phyloP scores from a whole-genome alignment of 306 rosid species.

The Rubus idaeus region DNA sequence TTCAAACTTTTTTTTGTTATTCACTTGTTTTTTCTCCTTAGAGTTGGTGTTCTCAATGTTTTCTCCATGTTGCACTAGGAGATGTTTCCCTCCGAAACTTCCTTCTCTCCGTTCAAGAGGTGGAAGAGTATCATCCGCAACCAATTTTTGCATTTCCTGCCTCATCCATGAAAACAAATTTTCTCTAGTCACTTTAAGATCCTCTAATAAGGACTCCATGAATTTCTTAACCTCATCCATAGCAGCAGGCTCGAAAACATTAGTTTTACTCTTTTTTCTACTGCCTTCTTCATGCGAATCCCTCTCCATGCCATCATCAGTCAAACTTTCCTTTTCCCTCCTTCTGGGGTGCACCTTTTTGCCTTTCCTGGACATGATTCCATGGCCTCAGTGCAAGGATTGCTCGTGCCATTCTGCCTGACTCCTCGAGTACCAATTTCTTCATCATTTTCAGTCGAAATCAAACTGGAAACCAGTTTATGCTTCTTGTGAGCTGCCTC shows the following conservation, averaged over 20 bases:
- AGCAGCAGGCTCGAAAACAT: slow-evolving; percentile 17
- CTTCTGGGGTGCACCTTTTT: slow-evolving; percentile 1
- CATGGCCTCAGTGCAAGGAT: not conserved
- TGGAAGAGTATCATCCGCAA: not conserved
- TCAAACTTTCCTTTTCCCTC: not conserved
- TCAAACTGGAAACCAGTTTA: slow-evolving; percentile 30
- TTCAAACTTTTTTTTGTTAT: slow-evolving; percentile 2
- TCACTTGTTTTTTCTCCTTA: slow-evolving; percentile 6
- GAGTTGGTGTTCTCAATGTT: not conserved
- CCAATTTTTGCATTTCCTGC: slow-evolving; percentile 33
- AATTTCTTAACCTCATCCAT: slow-evolving; percentile 31
- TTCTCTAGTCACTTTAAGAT: slow-evolving; percentile 29
- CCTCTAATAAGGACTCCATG: slow-evolving; percentile 30
- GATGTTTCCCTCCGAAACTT: not conserved
- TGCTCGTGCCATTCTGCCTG: slow-evolving; percentile 10
- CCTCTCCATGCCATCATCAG: slow-evolving; percentile 1
- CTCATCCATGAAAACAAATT: slow-evolving; percentile 30
- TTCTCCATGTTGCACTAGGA: not conserved
- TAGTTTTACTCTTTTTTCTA: slow-evolving; percentile 17
- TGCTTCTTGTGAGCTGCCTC: slow-evolving; percentile 18
- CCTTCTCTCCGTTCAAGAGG: not conserved
- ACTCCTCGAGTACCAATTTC: slow-evolving; percentile 4
- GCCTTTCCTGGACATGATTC: not conserved
- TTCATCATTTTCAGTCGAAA: slow-evolving; percentile 17
- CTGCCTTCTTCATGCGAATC: not conserved